phyloP scores from a whole-genome alignment of 257 asterid species.

The Cruciata laevipes region DNA sequence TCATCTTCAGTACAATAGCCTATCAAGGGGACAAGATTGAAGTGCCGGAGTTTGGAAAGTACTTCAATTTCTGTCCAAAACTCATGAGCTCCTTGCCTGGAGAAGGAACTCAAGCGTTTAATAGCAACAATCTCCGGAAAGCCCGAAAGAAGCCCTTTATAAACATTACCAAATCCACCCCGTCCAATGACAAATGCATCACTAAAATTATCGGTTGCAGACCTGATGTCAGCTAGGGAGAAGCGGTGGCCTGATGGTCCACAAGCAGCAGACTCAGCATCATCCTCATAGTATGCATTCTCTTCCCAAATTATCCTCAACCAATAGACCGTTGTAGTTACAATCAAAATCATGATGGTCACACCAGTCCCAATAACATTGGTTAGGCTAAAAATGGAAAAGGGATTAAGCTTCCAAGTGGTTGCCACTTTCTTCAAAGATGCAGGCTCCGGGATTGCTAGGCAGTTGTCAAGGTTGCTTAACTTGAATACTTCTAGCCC shows the following conservation, averaged over 20 bases:
- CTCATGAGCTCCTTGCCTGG: slow-evolving; percentile 17
- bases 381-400: neutral
- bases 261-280: neutral
- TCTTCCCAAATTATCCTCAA: slow-evolving; percentile 4
- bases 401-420: neutral
- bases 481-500: slow-evolving; percentile 23
- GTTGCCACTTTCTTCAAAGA: neutral
- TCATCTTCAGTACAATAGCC: slow-evolving; percentile 12
- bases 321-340: neutral
- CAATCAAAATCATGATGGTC: neutral
- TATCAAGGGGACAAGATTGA: slow-evolving; percentile 13
- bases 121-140: slow-evolving; percentile 9
- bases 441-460: slow-evolving; percentile 4
- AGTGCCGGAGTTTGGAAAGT: slow-evolving; percentile 14
- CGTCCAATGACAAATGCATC: slow-evolving; percentile 12
- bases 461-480: slow-evolving; percentile 11
- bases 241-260: slow-evolving; percentile 3
- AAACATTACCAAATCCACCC: slow-evolving; percentile 20
- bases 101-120: slow-evolving; percentile 9
- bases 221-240: slow-evolving; percentile 4
- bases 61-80: slow-evolving; percentile 16
- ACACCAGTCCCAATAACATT: neutral
- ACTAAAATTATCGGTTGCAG: slow-evolving; percentile 10
- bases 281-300: neutral
- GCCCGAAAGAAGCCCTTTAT: slow-evolving; percentile 12